Percentiles rank a stretch among this genome's conserved stretches.
phyloP scores from a whole-genome alignment of 2,329 filamentous ascomycete genomes.

The Fusarium anguioides region DNA sequence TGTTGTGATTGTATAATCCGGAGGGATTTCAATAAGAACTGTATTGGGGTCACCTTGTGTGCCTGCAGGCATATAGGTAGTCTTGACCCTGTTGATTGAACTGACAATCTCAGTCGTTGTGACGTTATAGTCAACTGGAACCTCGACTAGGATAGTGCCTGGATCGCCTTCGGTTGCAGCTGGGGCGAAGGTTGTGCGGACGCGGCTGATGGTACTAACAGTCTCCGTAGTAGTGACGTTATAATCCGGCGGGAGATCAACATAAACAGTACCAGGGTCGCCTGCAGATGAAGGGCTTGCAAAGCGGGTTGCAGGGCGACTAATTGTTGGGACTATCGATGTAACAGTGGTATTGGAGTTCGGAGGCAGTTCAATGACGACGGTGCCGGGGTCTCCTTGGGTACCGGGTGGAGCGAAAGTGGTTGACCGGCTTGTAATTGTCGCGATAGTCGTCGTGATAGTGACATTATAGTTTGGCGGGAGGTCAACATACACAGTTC shows the following conservation, averaged over 20 bases:
- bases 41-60: conserved; percentile 8
- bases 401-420: conserved; percentile 6
- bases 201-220: conserved; percentile 2
- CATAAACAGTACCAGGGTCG: conserved; percentile 13
- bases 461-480: conserved; percentile 19
- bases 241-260: conserved; percentile 6
- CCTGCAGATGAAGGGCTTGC: background rate
- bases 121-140: conserved; percentile 10
- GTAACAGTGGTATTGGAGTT: conserved; percentile 12
- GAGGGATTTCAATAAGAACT: conserved; percentile 3
- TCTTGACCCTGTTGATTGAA: background rate
- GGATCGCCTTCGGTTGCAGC: conserved; percentile 20
- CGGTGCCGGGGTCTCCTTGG: conserved; percentile 17
- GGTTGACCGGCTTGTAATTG: conserved; percentile 11
- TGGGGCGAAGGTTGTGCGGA: conserved; percentile 6
- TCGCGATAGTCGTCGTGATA: background rate
- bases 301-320: conserved; percentile 7
- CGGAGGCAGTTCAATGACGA: conserved; percentile 17
- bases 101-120: conserved; percentile 4
- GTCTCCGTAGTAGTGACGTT: conserved; percentile 11
- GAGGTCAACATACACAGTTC: conserved; percentile 13
- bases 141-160: conserved; percentile 1
- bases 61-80: conserved; percentile 3
- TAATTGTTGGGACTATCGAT: background rate
- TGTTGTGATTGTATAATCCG: conserved; percentile 8